Evolutionary conservation across 768 basidiomycete species (phyloP).

Genomic region (Russula compacta): DNA sequence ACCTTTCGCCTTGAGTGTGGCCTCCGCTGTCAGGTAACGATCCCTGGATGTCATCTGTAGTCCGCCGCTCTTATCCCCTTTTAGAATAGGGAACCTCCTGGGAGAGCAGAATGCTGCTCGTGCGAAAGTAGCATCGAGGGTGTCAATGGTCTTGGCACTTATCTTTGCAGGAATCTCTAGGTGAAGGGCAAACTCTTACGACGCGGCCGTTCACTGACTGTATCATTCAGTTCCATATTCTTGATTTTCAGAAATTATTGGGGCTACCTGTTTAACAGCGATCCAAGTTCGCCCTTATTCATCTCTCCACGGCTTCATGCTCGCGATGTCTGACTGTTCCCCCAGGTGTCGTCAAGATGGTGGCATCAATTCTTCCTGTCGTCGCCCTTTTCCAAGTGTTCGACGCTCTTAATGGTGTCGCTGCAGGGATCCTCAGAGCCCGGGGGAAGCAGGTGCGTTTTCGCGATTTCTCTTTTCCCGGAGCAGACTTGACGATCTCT

Average conservation of each 20-base stretch:
- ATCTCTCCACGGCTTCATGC: not conserved
- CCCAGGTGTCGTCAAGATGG: constrained; percentile 34
- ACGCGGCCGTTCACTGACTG: not conserved
- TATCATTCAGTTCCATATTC: constrained; percentile 31
- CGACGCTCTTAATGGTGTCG: constrained; percentile 63
- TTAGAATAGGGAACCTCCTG: constrained; percentile 79
- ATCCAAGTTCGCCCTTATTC: constrained; percentile 28
- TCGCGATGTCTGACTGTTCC: not conserved
- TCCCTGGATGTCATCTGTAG: not conserved
- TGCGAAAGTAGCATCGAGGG: constrained; percentile 57
- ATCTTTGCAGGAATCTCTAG: constrained; percentile 58
- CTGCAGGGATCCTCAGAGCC: constrained; percentile 73
- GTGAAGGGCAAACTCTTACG: constrained; percentile 27
- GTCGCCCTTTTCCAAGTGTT: constrained; percentile 80
- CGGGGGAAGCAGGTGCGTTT: constrained; percentile 59
- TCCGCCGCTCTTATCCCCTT: not conserved
- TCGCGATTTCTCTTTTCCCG: not conserved
- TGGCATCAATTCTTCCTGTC: constrained; percentile 46
- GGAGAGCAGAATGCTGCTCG: constrained; percentile 70
- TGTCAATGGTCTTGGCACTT: constrained; percentile 58
- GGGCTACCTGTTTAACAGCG: constrained; percentile 54
- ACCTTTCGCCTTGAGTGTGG: constrained; percentile 74
- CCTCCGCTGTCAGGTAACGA: constrained; percentile 71
- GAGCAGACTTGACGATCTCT: not conserved
- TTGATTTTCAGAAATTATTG: constrained; percentile 39